phyloP scores from a whole-genome alignment of 129 eudicot genomes.

The Chrysanthemum seticuspe region DNA sequence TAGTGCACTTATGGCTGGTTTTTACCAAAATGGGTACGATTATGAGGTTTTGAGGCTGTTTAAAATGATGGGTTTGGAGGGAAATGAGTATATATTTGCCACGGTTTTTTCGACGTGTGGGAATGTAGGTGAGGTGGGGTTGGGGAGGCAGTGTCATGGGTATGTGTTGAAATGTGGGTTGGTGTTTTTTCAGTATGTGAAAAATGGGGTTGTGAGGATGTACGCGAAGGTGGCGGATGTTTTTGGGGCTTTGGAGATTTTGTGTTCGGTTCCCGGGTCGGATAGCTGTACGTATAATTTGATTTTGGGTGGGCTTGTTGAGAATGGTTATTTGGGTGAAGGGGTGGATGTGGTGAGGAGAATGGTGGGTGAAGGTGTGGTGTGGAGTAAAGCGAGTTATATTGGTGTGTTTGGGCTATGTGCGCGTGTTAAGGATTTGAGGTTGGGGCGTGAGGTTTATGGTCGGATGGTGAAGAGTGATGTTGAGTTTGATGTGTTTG shows the following conservation, averaged over 20 bases:
- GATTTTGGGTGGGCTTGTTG: slow-evolving; percentile 46
- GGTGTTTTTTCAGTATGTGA: slow-evolving; percentile 52
- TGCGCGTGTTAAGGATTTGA: slow-evolving; percentile 38
- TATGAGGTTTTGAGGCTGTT: no score
- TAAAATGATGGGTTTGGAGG: no score
- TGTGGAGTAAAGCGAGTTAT: slow-evolving; percentile 51
- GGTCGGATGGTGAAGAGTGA: slow-evolving; percentile 36
- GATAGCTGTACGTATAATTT: slow-evolving; percentile 52
- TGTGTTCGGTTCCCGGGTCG: slow-evolving; percentile 38
- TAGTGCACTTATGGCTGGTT: no score
- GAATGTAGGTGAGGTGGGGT: slow-evolving; percentile 20
- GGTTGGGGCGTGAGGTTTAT: slow-evolving; percentile 54
- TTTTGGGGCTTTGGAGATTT: slow-evolving; percentile 47
- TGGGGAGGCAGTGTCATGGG: slow-evolving; percentile 40
- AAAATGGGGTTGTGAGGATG: slow-evolving; percentile 58
- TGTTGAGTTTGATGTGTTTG: slow-evolving; percentile 42
- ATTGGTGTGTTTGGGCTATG: slow-evolving; percentile 47
- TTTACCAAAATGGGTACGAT: no score
- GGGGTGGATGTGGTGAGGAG: slow-evolving; percentile 33
- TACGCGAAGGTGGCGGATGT: slow-evolving; percentile 40
- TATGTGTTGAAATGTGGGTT: slow-evolving; percentile 49
- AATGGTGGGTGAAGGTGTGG: slow-evolving; percentile 34
- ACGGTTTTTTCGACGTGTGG: slow-evolving; percentile 35
- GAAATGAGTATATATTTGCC: no score
- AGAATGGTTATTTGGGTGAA: slow-evolving; percentile 35